A percentile compares a stretch with the other conserved stretches of the same genome.
These are phyloP conservation scores for Fusarium beomiforme DNA, from an alignment of 2,329 filamentous ascomycete species.

Conservation along the genomic window DNA sequence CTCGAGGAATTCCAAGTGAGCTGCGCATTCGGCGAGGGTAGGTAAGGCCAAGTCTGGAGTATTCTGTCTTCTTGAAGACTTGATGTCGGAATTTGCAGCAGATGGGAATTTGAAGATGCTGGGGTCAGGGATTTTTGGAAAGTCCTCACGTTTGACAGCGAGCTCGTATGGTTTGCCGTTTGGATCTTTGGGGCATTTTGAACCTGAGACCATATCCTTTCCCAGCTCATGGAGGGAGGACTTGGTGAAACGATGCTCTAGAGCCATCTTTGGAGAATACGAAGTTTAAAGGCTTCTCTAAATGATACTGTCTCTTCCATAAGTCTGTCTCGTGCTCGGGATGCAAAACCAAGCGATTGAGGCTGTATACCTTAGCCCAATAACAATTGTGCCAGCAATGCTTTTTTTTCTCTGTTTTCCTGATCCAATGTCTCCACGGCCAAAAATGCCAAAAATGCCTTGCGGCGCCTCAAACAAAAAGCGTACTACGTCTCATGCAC, in stretches of 20 bases:
- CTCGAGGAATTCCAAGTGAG: slow-evolving; percentile 70
- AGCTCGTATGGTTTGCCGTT: slow-evolving; percentile 3
- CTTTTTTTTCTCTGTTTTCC: too few species aligned
- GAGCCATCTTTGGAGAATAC: not conserved
- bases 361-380: too few species aligned
- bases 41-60: not conserved
- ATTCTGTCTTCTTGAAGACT: accelerated
- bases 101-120: not conserved
- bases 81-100: accelerated
- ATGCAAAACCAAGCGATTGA: not conserved
- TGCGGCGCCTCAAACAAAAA: not conserved
- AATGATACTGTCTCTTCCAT: too few species aligned
- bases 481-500: not conserved
- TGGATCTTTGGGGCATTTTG: not conserved
- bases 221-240: slow-evolving; percentile 10
- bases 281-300: not conserved
- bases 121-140: not conserved
- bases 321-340: not conserved
- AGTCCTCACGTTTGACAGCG: not conserved
- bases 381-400: not conserved
- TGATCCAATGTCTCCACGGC: too few species aligned
- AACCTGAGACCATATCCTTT: slow-evolving; percentile 3
- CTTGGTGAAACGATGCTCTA: slow-evolving; percentile 6
- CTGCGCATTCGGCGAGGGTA: slow-evolving; percentile 1
- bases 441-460: not conserved